Base-by-base conservation (phyloP, 352 stramenopile species). In the Pythium sukuiense region DNA sequence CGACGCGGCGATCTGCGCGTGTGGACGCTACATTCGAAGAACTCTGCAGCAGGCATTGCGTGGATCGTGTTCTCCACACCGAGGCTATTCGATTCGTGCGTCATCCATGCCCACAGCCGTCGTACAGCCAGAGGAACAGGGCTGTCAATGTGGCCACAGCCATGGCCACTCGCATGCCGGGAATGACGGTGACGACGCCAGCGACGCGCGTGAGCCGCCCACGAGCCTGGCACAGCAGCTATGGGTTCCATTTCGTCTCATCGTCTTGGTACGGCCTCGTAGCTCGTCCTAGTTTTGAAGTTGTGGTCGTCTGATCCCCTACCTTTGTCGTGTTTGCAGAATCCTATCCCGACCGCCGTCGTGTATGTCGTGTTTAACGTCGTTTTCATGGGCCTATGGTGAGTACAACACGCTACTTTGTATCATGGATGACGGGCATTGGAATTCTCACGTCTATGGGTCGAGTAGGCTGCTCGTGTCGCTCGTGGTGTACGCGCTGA, bases 161-260 rank as follows among this genome's bases (percentile, higher is more conserved):
- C 72, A 79, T 55, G 29, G 30, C 39, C 46, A 70, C 37, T 3
- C 9, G 20, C 56, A 65, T 39, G 12, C n/a, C 27, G 49, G 46
- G 43, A 50, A 49, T 35, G 41, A 16, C 2, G 46, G 16, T 13
- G 46, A 39, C 26, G n/a, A 57, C 12, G 50, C 54, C 13, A 37
- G 46, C 26, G 24, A n/a, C n/a, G 18, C 27, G 5, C 33, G 49
- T 33, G 20, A 43, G 56, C 32, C 68, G 37, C 26, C 61, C 1
- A 33, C 53, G n/a, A 32, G 58, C 13, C 64, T 92, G 16, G 84
- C 80, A 30, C 60, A 81, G 52, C 79, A 93, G 71, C 62, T 93
- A 52, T 93, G 85, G 85, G 74, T 88, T 60, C 85, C 85, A 20
- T 93, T 72, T 67, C 80, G 81, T 2, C 54, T 89, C 26, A 60